Evolutionary conservation across 371 early-diverging fungal species (phyloP), one percentile per base, ranked within the genome.

Genomic region (Ordospora colligata): DNA sequence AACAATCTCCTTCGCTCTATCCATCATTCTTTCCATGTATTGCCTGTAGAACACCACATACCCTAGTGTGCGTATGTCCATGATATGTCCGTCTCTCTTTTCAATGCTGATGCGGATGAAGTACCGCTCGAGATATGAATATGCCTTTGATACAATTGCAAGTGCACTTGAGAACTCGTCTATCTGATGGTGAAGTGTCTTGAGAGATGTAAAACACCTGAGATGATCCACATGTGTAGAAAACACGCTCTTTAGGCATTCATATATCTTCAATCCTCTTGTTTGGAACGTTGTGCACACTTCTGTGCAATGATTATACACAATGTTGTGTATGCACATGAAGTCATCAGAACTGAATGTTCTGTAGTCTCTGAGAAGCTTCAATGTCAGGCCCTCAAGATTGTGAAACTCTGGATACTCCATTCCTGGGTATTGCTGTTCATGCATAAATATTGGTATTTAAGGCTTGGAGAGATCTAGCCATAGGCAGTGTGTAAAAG

Each of bases 271-370:
- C 19, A 21, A 49, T 12, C 80, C 80, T 23, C 58, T 50, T 11
- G 76, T 80, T 23, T 76, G 67, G 51, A 76, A 80, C 0, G 19
- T 32, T 14, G 43, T 37, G 22, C 73, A 62, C 25, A 21, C 11
- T 42, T 45, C 62, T 51, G 75, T 76, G 46, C 80, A 80, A 47
- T 76, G 67, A 19, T 19, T 47, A 62, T 80, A 80, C 11, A 80
- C 70, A 21, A 54, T 71, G 69, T 80, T 73, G 49, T 80, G 75
- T 14, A 51, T 45, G 21, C 49, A 14, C 27, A 80, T 73, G 49
- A 54, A 80, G 42, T 74, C 69, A 14, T 64, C 27, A n/a, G 67
- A 70, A 8, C 64, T 51, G n/a, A 64, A 44, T 22, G 43, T n/a
- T 8, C 17, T 40, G 32, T 32, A 9, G 14, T 19, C 23, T 49